Conservation (phyloP, 2,329 filamentous ascomycete genomes). For the Aspergillus amoenus region DNA sequence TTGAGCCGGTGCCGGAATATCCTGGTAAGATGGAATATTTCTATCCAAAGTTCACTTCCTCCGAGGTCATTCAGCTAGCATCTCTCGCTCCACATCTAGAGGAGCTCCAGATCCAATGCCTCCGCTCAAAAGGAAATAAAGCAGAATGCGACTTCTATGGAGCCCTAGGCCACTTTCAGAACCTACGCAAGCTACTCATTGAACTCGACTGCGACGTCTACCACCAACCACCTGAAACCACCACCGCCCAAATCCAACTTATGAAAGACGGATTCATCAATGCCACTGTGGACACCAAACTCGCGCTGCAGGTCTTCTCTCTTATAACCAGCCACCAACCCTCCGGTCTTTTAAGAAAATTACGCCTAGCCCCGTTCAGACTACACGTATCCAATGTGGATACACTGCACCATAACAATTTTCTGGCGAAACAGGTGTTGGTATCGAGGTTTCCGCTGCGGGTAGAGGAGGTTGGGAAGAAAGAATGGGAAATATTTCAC, state of each 20-base stretch:
- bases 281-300: neutral
- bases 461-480: neutral
- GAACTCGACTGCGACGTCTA: slow-evolving; percentile 9
- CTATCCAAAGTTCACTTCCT: neutral
- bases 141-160: slow-evolving; percentile 3
- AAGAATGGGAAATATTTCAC: neutral
- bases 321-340: neutral
- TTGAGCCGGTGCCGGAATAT: neutral
- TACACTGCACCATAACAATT: neutral
- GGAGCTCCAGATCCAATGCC: slow-evolving; percentile 5
- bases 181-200: neutral
- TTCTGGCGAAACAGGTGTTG: neutral
- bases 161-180: neutral
- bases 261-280: neutral
- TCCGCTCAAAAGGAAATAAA: neutral
- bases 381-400: accelerated
- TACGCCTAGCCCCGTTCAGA: neutral
- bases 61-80: neutral
- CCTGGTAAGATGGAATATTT: neutral
- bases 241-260: neutral
- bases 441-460: neutral
- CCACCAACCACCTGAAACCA: neutral
- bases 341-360: neutral
- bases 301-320: neutral
- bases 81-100: neutral